Base-by-base conservation (phyloP, 257 asterid species). In the Fraxinus quadrangulata region DNA sequence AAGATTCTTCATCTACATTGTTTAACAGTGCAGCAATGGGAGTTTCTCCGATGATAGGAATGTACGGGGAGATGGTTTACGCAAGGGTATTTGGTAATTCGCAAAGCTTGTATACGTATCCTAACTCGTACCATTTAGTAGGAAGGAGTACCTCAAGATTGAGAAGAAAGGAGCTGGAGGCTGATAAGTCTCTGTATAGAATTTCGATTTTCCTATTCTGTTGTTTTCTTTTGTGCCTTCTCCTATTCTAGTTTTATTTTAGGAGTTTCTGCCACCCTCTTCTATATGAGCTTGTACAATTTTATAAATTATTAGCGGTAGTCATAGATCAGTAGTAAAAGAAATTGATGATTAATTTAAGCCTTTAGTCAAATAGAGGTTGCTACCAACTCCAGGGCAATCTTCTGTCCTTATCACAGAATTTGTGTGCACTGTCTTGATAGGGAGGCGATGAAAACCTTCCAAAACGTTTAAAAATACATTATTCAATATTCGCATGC, bases 221-320 rank as follows among this genome's bases (percentile, higher is more conserved):
- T 71, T 86, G 91, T 82, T 56, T 83, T n/a, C 34, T 88, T 30
- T 71, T 86, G 33, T 90, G 92, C 85, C 90, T 90, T 76, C 81
- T 90, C 30, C 82, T 90, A 39, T 90, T 88, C 83, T 90, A 79
- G 82, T 71, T 11, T 21, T 66, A 14, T 12, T 7, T 24, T 42
- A 75, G 21, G 56, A 79, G 51, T 67, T 19, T 56, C 26, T 56
- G 21, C 21, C 59, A 45, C 54, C 24, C 0, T n/a, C 26, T 45
- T 77, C 31, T 19, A 67, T 83, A 77, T 71, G 39, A 45, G 45
- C 51, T 61, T 81, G 70, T 66, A 81, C 39, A 78, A 75, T 68
- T 19, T 73, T 39, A 39, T 9, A 2, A 10, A 39, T 36, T 45
- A 45, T 45, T 11, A 12, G 5, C 3, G 51, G 19, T 14, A 45